Base-by-base conservation (phyloP, 352 stramenopile species). In the Phytophthora nicotianae region DNA sequence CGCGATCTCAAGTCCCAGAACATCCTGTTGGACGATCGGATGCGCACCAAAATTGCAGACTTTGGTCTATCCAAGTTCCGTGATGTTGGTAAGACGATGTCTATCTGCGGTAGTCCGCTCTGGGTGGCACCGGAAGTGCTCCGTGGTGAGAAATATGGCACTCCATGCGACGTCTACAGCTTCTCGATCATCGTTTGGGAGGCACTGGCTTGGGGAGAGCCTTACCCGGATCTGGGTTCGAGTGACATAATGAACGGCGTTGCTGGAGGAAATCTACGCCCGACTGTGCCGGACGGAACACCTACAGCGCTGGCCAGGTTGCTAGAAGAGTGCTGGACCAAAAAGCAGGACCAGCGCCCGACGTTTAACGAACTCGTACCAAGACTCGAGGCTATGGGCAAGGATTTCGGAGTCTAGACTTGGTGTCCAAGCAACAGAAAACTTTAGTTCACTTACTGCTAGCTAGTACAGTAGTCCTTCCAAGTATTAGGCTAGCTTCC, bases 111-210 rank as follows among this genome's bases (percentile, higher is more conserved):
- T 14, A 90, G 77, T 33, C 83, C 83, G 33, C 74, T 95, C 14
- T 95, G 87, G 87, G 83, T 93, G 23, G 84, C 84, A 3, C 84
- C 83, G 2, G 86, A 93, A 55, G 83, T 95, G 59, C 73, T 93
- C 9, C 75, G 80, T 20, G 83, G 85, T 14, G 85, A 95, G 64
- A 92, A 93, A 58, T 93, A 95, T 53, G 79, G 83, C 53, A 90
- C 75, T 19, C 73, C 85, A 1, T 93, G 84, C 56, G 83, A 95
- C 51, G 83, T 95, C 43, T 95, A 92, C 70, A 93, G 80, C 68
- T 95, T 93, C 62, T 95, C 84, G n/a, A 93, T 95, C 68, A 95
- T 93, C 40, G 81, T 95, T n/a, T 95, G 83, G 83, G 83, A 93
- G 50, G 83, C 75, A 5, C 77, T 95, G 14, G 83, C 80, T 2